Conservation (phyloP, 83 land plant species). For the Diphasiastrum complanatum region DNA sequence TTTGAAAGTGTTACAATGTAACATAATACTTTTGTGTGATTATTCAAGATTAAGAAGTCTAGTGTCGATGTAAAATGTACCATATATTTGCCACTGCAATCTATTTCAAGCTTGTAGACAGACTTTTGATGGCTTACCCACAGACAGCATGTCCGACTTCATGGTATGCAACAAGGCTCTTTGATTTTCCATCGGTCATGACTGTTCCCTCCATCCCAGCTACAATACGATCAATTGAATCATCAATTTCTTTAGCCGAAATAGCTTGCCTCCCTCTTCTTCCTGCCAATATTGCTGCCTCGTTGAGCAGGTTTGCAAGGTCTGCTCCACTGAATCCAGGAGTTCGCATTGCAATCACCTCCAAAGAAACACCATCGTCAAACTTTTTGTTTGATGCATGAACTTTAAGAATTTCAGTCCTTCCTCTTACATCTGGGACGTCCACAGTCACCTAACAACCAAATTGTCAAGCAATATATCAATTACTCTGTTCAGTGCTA, state of each 20-base stretch:
- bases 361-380: conserved; percentile 77
- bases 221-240: conserved; percentile 95
- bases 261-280: conserved; percentile 81
- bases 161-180: conserved; percentile 96
- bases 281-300: conserved; percentile 96
- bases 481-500: background rate
- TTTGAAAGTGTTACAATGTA: no score
- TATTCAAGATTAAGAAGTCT: no score
- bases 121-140: conserved; percentile 54
- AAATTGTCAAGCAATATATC: background rate
- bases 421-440: conserved; percentile 89
- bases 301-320: conserved; percentile 92
- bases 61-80: no score
- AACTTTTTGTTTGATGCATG: conserved; percentile 89
- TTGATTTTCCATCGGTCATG: conserved; percentile 97
- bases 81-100: no score
- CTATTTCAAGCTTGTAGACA: no score
- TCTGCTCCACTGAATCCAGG: conserved; percentile 99
- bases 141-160: conserved; percentile 99
- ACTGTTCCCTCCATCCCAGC: conserved; percentile 99
- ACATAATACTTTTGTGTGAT: no score
- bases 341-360: conserved; percentile 94
- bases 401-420: conserved; percentile 96
- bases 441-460: conserved; percentile 68
- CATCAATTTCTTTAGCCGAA: conserved; percentile 92